These are phyloP conservation scores for Sphagnum contortum DNA, from an alignment of 225 moss, liverwort and hornwort genomes.

Conservation along the genomic window DNA sequence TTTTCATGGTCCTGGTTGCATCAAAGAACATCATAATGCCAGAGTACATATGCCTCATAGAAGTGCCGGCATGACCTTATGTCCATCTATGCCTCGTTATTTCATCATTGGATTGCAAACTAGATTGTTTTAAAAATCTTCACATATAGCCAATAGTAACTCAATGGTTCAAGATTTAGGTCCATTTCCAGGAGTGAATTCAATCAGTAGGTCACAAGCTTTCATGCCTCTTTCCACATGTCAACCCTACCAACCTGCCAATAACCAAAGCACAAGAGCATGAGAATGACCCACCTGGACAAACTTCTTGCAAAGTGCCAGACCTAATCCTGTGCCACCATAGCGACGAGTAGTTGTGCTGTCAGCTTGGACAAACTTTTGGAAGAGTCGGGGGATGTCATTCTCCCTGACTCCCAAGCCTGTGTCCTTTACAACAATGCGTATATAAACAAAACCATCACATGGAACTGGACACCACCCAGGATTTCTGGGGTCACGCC, in stretches of 20 bases:
- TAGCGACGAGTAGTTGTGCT: conserved; percentile 44
- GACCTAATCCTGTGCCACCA: conserved; percentile 55
- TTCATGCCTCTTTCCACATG: neutral
- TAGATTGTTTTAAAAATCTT: no score
- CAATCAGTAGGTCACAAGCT: no score
- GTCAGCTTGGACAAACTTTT: conserved; percentile 69
- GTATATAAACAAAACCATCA: conserved; percentile 36
- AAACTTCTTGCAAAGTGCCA: conserved; percentile 86
- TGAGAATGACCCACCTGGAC: conserved; percentile 48
- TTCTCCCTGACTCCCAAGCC: conserved; percentile 48
- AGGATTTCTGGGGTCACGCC: conserved; percentile 28
- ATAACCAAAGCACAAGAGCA: neutral
- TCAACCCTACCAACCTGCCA: neutral
- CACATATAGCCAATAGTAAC: no score
- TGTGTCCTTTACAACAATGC: conserved; percentile 53
- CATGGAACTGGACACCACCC: conserved; percentile 33
- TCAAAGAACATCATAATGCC: no score
- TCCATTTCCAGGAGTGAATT: no score
- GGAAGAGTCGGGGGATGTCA: conserved; percentile 49
- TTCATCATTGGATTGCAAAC: no score
- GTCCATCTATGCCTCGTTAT: no score
- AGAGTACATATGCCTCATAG: no score
- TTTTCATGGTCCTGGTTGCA: no score
- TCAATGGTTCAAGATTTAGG: no score
- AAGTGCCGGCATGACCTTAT: no score